Base-by-base conservation (phyloP, 257 asterid species). In the Solanum etuberosum region DNA sequence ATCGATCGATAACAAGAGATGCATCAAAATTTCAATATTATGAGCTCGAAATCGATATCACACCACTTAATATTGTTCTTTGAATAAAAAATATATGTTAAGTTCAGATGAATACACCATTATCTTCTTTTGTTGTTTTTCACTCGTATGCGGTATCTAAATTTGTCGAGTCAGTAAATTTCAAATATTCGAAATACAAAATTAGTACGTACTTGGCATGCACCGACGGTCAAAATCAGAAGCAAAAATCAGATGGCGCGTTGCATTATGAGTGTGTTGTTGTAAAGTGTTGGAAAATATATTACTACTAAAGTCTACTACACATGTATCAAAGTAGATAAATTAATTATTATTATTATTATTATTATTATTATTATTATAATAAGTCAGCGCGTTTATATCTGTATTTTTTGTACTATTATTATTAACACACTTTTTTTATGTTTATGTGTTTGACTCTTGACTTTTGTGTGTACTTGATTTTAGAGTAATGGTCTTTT, bases 261-360 rank as follows among this genome's bases (percentile, higher is more conserved):
- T 54, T 54, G 63, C n/a, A 20, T 13, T 46, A 46, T 14, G 20
- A 48, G 9, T 16, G 6, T 27, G 37, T 5, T 67, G 31, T 35
- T 73, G 51, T 21, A 35, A 35, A 35, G 82, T 37, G 21, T 35
- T 27, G 43, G 2, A 15, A 73, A 61, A 9, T 57, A 51, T 57
- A 57, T 21, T 20, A 57, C 65, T 57, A 57, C 27, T 25, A 27
- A 12, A 65, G n/a, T 70, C 76, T 4, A 74, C 83, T 35, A n/a
- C 59, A n/a, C 59, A 23, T 76, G 83, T 76, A 38, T 20, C 35
- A 74, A 37, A 74, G 48, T 51, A 18, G 9, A 51, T 51, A 51
- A 51, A 18, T 13, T 13, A 3, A 9, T 42, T 1, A 42, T 46
- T 0, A 46, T 46, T 0, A 18, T 51, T 0, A 51, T 51, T 1